Conservation (phyloP, 2,329 filamentous ascomycete species). For the Sodiomyces alkalinus region DNA sequence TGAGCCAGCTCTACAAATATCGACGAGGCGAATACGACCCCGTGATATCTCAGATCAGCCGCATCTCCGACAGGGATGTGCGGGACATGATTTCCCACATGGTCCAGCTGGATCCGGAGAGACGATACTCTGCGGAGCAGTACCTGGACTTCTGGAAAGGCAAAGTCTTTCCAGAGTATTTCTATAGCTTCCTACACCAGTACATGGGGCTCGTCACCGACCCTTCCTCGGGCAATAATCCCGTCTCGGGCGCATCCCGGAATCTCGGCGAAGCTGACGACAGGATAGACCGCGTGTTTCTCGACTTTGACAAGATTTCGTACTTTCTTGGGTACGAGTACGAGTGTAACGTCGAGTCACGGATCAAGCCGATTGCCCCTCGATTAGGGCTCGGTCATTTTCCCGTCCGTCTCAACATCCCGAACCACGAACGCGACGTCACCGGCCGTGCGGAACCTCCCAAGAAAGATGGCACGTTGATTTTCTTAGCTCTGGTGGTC, state of each 20-base stretch:
- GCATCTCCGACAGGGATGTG: conserved; percentile 77
- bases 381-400: conserved; percentile 49
- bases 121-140: conserved; percentile 83
- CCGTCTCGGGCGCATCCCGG: conserved; percentile 49
- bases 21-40: conserved; percentile 87
- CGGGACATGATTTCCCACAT: conserved; percentile 86
- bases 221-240: conserved; percentile 62
- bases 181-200: conserved; percentile 93
- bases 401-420: conserved; percentile 73
- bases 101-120: conserved; percentile 88
- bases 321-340: conserved; percentile 74
- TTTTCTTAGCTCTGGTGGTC: conserved; percentile 80
- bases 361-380: conserved; percentile 20
- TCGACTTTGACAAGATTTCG: conserved; percentile 95
- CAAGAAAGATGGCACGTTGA: conserved; percentile 76
- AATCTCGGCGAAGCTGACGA: conserved; percentile 84
- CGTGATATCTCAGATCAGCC: conserved; percentile 60
- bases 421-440: conserved; percentile 63
- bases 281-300: conserved; percentile 80
- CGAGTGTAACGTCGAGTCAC: conserved; percentile 20
- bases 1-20: conserved; percentile 92
- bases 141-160: conserved; percentile 80
- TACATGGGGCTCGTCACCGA: conserved; percentile 96
- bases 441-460: conserved; percentile 44
- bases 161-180: conserved; percentile 90